A percentile compares a stretch with the other conserved stretches of the same genome.
phyloP scores from a whole-genome alignment of 2,329 filamentous ascomycete genomes.

The Pestalotiopsis fici region DNA sequence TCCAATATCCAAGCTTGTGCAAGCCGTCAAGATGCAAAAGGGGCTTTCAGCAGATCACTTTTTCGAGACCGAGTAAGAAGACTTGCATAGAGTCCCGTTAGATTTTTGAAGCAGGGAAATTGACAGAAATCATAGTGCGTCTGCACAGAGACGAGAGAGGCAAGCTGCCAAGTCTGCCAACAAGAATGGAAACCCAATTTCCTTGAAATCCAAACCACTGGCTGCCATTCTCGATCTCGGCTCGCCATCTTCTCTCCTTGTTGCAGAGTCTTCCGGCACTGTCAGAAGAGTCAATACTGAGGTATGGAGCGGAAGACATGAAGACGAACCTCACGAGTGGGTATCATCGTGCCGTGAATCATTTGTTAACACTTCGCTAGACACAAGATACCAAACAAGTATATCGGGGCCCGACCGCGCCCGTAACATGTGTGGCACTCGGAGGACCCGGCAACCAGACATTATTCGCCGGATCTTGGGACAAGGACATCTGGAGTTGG shows the following conservation, averaged over 20 bases:
- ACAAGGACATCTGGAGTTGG: conserved; percentile 91
- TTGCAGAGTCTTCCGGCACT: conserved; percentile 85
- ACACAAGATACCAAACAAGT: conserved; percentile 42
- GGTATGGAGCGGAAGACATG: conserved; percentile 43
- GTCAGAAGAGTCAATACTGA: conserved; percentile 74
- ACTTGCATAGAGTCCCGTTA: conserved; percentile 22
- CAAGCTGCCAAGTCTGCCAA: conserved; percentile 74
- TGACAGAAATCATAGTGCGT: conserved; percentile 45
- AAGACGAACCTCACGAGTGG: neutral
- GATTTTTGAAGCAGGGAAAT: conserved; percentile 37
- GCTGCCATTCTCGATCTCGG: conserved; percentile 70
- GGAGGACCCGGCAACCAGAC: conserved; percentile 56
- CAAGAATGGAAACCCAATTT: conserved; percentile 78
- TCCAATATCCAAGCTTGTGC: neutral
- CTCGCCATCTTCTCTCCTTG: conserved; percentile 62
- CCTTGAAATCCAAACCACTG: conserved; percentile 82
- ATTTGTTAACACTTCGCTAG: conserved; percentile 22
- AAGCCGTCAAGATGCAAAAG: conserved; percentile 54
- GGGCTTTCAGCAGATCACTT: conserved; percentile 78
- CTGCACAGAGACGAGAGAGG: conserved; percentile 51
- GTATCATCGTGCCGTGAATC: neutral
- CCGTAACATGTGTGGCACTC: conserved; percentile 75
- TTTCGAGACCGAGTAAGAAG: conserved; percentile 81
- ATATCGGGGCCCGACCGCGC: conserved; percentile 76
- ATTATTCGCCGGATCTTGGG: conserved; percentile 90